Evolutionary conservation across 768 basidiomycete species (phyloP).

Genomic region (Rhizopogon vinicolor): DNA sequence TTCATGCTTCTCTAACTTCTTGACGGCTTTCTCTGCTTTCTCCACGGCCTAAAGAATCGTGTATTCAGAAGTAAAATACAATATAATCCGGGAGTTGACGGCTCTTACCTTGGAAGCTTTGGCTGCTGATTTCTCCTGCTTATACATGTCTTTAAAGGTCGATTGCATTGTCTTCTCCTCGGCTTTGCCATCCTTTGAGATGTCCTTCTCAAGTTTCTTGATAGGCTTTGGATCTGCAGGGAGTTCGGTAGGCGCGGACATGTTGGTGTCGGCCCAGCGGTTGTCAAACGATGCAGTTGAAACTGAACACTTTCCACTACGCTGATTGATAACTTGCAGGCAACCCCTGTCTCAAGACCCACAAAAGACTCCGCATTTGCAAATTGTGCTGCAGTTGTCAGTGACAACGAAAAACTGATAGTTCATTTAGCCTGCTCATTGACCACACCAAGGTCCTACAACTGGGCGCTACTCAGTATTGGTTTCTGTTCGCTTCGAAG

Average conservation of each 20-base stretch:
- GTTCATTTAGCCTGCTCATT: too few species aligned
- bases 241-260: constrained; percentile 15
- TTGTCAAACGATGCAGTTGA: too few species aligned
- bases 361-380: neutral
- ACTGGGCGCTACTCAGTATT: too few species aligned
- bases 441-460: too few species aligned
- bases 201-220: constrained; percentile 39
- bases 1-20: constrained; percentile 48
- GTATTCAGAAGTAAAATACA: neutral
- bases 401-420: neutral
- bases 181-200: constrained; percentile 45
- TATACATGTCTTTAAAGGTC: constrained; percentile 48
- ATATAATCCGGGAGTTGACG: neutral
- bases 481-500: neutral
- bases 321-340: too few species aligned
- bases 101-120: constrained; percentile 47
- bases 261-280: constrained; percentile 4
- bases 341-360: neutral
- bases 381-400: neutral
- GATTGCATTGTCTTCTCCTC: constrained; percentile 48
- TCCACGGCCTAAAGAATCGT: constrained; percentile 29
- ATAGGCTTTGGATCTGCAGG: constrained; percentile 24
- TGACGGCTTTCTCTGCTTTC: constrained; percentile 42
- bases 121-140: constrained; percentile 47
- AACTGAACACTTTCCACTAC: too few species aligned